phyloP scores from a whole-genome alignment of 1,284 basidiomycete species.

The Ganoderma lucidum region DNA sequence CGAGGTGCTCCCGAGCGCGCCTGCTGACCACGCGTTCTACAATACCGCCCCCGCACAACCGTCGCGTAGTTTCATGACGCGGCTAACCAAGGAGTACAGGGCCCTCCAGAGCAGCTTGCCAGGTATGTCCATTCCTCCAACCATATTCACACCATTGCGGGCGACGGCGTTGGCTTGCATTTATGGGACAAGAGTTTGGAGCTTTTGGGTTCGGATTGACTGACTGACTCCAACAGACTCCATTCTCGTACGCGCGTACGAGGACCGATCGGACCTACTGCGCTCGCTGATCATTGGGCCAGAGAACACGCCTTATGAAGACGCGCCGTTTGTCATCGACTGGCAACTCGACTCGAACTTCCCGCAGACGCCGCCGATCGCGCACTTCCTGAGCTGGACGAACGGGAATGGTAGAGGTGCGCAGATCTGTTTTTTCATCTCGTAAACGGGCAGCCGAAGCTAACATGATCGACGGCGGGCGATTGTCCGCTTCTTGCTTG shows the following conservation, averaged over 20 bases:
- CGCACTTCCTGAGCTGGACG: constrained; percentile 94
- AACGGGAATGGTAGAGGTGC: constrained; percentile 90
- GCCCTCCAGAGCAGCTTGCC: constrained; percentile 83
- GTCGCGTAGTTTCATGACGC: constrained; percentile 75
- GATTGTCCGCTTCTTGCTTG: background rate
- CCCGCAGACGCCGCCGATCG: constrained; percentile 86
- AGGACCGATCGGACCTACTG: constrained; percentile 87
- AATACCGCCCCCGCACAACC: constrained; percentile 66
- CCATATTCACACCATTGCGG: background rate
- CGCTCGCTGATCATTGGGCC: constrained; percentile 92
- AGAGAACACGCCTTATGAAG: constrained; percentile 92
- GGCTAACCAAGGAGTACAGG: constrained; percentile 86
- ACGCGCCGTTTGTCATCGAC: constrained; percentile 95
- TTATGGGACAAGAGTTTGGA: background rate
- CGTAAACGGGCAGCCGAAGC: background rate
- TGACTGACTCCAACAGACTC: constrained; percentile 54
- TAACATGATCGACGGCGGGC: background rate
- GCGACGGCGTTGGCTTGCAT: background rate
- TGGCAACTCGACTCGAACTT: constrained; percentile 91
- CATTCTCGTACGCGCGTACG: constrained; percentile 76
- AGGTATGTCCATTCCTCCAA: constrained; percentile 53
- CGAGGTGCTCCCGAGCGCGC: constrained; percentile 77
- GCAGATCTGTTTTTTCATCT: constrained; percentile 33
- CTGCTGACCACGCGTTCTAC: constrained; percentile 83
- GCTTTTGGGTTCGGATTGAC: background rate